Conservation (phyloP, 306 rosid species). For the Dalbergia cochinchinensis region DNA sequence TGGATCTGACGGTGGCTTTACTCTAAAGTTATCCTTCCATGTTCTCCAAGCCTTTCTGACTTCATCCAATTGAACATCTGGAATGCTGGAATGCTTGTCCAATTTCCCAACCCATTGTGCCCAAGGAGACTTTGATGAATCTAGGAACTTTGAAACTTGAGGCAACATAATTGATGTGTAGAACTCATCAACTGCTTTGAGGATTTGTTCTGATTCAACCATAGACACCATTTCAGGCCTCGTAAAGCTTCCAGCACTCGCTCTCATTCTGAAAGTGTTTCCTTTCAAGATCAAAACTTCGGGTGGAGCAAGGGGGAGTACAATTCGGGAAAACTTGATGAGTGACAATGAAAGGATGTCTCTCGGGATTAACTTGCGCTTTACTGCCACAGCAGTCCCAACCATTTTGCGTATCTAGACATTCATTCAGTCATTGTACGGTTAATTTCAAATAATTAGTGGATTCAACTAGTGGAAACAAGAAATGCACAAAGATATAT, state of each 20-base stretch:
- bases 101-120: conserved; percentile 79
- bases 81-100: conserved; percentile 74
- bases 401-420: conserved; percentile 90
- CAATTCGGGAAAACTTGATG: conserved; percentile 71
- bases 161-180: conserved; percentile 78
- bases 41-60: conserved; percentile 78
- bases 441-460: conserved; percentile 16
- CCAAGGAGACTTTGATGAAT: conserved; percentile 83
- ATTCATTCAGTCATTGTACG: conserved; percentile 38
- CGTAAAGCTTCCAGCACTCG: conserved; percentile 56
- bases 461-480: conserved; percentile 24
- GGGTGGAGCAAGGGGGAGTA: conserved; percentile 85
- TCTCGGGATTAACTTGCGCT: conserved; percentile 81
- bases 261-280: conserved; percentile 66
- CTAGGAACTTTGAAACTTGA: conserved; percentile 70
- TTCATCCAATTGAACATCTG: conserved; percentile 67
- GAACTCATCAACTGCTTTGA: conserved; percentile 73
- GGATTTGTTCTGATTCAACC: conserved; percentile 76
- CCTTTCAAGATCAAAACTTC: conserved; percentile 82
- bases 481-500: neutral
- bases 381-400: conserved; percentile 87
- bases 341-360: conserved; percentile 73
- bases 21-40: conserved; percentile 69
- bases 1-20: conserved; percentile 39
- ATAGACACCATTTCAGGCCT: conserved; percentile 84